Evolutionary conservation across 805 yeast species (phyloP), one percentile per base, ranked within the genome.

Genomic region (Zygoascus tannicola): DNA sequence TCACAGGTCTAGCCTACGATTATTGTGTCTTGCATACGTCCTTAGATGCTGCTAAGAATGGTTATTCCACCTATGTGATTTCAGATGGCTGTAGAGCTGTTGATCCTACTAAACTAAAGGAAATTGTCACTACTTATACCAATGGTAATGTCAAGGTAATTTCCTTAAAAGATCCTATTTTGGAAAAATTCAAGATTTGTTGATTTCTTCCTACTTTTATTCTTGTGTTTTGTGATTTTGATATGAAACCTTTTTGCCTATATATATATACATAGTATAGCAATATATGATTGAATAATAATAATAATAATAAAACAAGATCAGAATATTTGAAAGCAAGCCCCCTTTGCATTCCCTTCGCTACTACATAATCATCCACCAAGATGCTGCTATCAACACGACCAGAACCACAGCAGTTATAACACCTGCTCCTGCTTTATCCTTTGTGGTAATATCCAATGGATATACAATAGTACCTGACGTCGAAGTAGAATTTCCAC

Each of bases 1-100:
- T 84, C 19, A 90, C 80, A 1, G 97, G 97, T 0, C 55, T 88
- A 18, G 96, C 97, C 0, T 77, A 78, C 50, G 97, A 88, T 58
- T 86, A 67, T 60, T 88, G 97, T 60, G 97, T 90, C 3, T 64
- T 78, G 52, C 71, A 78, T 56, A 80, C 94, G 0, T 86, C 95
- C 0, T 59, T 76, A 20, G 94, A 88, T 45, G 71, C 87, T 18
- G 74, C 71, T 0, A 61, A 58, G 8, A 46, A 65, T 3, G 95
- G 95, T 0, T 86, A 73, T 57, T 60, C 72, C 1, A 78, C 94
- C 0, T 67, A 56, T 42, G 84, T 90, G 1, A 51, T 85, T 12
- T 67, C 68, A 47, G 74, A 75, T 23, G 73, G 76, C 42, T 68
- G 80, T 18, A 70, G 64, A 48, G 69, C 84, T 3, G 55, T 53